These are phyloP conservation scores for Vicia faba DNA, from an alignment of 306 rosid species.

Conservation along the genomic window DNA sequence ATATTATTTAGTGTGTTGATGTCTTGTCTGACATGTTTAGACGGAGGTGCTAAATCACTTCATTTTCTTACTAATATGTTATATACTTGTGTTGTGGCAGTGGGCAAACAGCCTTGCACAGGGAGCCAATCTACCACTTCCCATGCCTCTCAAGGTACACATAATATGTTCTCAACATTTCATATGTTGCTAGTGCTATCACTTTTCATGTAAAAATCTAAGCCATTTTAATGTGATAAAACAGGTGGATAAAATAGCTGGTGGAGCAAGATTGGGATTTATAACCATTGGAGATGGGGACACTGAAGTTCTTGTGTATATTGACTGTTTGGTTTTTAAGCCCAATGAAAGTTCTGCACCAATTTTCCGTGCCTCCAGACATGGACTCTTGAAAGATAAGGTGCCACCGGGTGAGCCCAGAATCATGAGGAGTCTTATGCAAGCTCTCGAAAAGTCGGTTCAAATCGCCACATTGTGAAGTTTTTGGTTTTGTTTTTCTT, in stretches of 20 bases:
- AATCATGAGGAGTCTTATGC: conserved; percentile 84
- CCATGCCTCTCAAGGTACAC: conserved; percentile 82
- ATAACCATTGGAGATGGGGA: conserved; percentile 76
- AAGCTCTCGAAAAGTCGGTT: conserved; percentile 82
- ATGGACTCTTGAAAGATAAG: conserved; percentile 68
- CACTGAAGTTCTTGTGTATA: conserved; percentile 79
- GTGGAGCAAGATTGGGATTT: conserved; percentile 90
- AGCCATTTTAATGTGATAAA: conserved; percentile 27
- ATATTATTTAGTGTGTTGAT: no score
- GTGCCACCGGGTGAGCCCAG: conserved; percentile 91
- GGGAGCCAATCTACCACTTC: conserved; percentile 91
- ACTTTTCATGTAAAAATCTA: background rate
- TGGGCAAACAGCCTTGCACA: conserved; percentile 96
- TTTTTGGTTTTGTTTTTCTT: background rate
- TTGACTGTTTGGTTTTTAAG: conserved; percentile 81
- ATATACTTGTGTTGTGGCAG: conserved; percentile 47
- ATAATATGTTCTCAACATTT: background rate
- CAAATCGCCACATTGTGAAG: conserved; percentile 65
- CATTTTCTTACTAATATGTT: background rate
- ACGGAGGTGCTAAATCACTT: background rate
- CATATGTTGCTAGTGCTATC: background rate
- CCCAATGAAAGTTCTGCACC: conserved; percentile 62
- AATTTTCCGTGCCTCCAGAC: conserved; percentile 76
- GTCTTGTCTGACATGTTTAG: no score
- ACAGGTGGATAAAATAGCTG: conserved; percentile 83